Conservation (phyloP, 2,329 filamentous ascomycete species). For the Trichoderma afroharzianum region DNA sequence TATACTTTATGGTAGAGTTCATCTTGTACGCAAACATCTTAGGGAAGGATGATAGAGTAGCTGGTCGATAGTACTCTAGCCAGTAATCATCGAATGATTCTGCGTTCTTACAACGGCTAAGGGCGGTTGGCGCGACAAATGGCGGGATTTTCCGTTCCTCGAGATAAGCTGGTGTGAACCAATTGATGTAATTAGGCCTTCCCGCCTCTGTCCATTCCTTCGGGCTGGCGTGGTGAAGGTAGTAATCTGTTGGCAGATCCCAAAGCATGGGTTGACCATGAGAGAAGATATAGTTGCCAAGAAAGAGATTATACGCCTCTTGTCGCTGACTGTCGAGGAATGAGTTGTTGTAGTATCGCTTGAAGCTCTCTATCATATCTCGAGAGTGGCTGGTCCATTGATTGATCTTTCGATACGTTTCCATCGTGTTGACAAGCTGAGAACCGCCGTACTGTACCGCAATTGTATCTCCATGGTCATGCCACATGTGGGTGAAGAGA, state of each 20-base stretch:
- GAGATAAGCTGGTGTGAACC: slow-evolving; percentile 76
- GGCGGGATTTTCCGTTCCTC: slow-evolving; percentile 57
- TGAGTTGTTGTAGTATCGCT: slow-evolving; percentile 97
- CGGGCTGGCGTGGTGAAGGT: slow-evolving; percentile 87
- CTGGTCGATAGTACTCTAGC: slow-evolving; percentile 92
- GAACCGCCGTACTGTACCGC: slow-evolving; percentile 97
- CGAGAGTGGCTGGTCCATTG: slow-evolving; percentile 97
- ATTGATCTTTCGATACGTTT: slow-evolving; percentile 97
- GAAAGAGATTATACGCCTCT: slow-evolving; percentile 95
- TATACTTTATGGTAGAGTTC: slow-evolving; percentile 82
- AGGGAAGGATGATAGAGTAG: slow-evolving; percentile 79
- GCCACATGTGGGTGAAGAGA: slow-evolving; percentile 96
- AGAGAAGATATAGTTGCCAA: slow-evolving; percentile 89
- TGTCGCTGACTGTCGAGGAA: slow-evolving; percentile 97
- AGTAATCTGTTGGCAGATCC: slow-evolving; percentile 93
- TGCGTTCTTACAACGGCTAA: slow-evolving; percentile 43
- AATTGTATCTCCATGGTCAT: slow-evolving; percentile 96
- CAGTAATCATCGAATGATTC: slow-evolving; percentile 87
- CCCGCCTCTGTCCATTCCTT: slow-evolving; percentile 63
- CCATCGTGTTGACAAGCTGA: slow-evolving; percentile 98
- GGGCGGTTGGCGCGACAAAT: slow-evolving; percentile 36
- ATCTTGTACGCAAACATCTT: slow-evolving; percentile 93
- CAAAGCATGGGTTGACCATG: slow-evolving; percentile 92
- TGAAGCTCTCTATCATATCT: slow-evolving; percentile 99
- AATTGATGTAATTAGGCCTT: slow-evolving; percentile 74